phyloP scores from a whole-genome alignment of 1,139 yeast genomes.

The Yamadazyma blattariae region DNA sequence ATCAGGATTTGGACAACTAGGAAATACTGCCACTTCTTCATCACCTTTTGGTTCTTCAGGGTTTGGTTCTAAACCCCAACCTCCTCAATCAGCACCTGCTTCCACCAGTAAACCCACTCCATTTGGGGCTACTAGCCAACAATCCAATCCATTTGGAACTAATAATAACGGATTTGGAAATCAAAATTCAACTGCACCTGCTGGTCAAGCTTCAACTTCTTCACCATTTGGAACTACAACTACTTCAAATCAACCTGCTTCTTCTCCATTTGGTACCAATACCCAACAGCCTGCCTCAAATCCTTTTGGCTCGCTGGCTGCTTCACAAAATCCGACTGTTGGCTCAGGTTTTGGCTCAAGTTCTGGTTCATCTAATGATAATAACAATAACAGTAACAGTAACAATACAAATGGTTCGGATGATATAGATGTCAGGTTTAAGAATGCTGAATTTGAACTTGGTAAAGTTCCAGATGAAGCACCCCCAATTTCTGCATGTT shows the following conservation, averaged over 20 bases:
- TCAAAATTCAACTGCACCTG: too few species aligned
- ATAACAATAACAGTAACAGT: neutral
- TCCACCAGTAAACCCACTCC: slow-evolving; percentile 8
- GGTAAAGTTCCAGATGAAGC: slow-evolving; percentile 78
- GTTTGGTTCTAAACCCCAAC: slow-evolving; percentile 3
- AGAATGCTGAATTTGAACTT: slow-evolving; percentile 47
- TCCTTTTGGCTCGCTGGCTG: neutral
- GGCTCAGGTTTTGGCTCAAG: slow-evolving; percentile 1
- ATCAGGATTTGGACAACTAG: slow-evolving; percentile 7
- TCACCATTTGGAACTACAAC: slow-evolving; percentile 1
- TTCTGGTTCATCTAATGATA: neutral
- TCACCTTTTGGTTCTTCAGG: slow-evolving; percentile 19
- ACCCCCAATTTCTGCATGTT: slow-evolving; percentile 52
- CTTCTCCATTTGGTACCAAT: neutral
- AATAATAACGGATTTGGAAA: neutral
- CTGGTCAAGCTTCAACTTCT: neutral
- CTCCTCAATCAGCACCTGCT: neutral
- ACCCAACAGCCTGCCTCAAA: neutral
- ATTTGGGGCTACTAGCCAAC: slow-evolving; percentile 3
- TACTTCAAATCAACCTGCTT: neutral
- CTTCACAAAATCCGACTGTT: neutral
- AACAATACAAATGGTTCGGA: too few species aligned
- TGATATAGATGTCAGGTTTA: slow-evolving; percentile 29
- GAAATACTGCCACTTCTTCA: slow-evolving; percentile 5
- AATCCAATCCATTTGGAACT: slow-evolving; percentile 14